Evolutionary conservation across 345 rosid species (phyloP), one percentile per base, ranked within the genome.

Genomic region (Capsella bursapastoris): DNA sequence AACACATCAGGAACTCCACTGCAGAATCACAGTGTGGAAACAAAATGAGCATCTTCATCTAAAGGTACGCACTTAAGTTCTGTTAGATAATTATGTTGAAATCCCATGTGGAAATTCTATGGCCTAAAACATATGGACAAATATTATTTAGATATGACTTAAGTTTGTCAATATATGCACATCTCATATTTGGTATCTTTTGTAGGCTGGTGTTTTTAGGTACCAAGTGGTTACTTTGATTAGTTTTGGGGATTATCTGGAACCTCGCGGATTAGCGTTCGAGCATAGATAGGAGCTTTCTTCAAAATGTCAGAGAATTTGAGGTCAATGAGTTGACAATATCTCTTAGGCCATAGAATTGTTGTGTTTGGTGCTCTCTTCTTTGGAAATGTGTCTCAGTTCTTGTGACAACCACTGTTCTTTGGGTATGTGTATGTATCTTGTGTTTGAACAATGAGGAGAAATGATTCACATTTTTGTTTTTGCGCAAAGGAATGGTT

Each of bases 1-100:
- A 64, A 10, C 66, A 38, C 76, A 14, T 70, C 80, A 22, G 66
- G 7, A 59, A 76, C 60, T 22, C 50, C 56, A 40, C 67, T 37
- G 55, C 60, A 76, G 74, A 67, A 31, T 22, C 73, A 52, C 1
- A 59, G 28, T 43, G 3, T 10, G 57, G 77, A 71, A 51, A 71
- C 68, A 8, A 41, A 57, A 66, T 65, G 72, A 71, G 35, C 3
- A 32, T 58, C 48, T 32, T 65, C 35, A 25, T 50, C 72, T 12
- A 9, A 69, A 69, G 69, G 79, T 59, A 14, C 13, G 60, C 31
- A 22, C 25, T 22, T 16, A 12, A 13, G 9, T 12, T 37, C 50
- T 50, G 60, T 37, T 59, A 14, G 22, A 57, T 43, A 7, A 31
- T 16, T 29, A 10, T 55, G 12, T 40, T 2, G 2, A 13, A 14